These are phyloP conservation scores for Botrytis fabae DNA, from an alignment of 2,329 filamentous ascomycete species.

Conservation along the genomic window DNA sequence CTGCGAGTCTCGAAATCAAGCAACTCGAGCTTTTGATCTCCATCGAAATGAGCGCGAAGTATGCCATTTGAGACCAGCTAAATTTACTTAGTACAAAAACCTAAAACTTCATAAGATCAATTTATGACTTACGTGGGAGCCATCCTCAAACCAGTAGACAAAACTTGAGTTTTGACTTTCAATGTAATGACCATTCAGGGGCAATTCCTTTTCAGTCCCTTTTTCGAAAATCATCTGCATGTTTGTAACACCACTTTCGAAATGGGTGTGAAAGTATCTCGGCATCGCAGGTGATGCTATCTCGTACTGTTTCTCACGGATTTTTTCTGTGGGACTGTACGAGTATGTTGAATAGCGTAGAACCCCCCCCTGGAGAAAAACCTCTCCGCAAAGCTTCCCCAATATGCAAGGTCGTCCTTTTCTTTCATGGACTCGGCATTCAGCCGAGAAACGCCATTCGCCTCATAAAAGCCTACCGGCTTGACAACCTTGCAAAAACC, in stretches of 20 bases:
- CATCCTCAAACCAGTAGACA: constrained; percentile 85
- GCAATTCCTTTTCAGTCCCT: constrained; percentile 55
- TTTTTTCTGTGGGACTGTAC: constrained; percentile 51
- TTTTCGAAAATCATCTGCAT: constrained; percentile 85
- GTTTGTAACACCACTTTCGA: constrained; percentile 79
- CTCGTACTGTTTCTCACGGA: constrained; percentile 77
- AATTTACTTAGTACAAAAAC: constrained; percentile 35
- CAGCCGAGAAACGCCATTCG: constrained; percentile 29
- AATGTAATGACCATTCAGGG: constrained; percentile 68
- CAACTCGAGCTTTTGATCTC: constrained; percentile 76
- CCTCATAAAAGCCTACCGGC: constrained; percentile 34
- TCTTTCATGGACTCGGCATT: constrained; percentile 54
- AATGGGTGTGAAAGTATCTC: constrained; percentile 87
- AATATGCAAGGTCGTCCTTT: constrained; percentile 70
- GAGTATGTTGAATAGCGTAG: constrained; percentile 69
- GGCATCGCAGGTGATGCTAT: constrained; percentile 79
- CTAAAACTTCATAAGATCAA: background rate
- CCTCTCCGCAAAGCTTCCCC: constrained; percentile 74
- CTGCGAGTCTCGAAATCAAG: constrained; percentile 76
- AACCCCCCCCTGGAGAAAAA: constrained; percentile 81
- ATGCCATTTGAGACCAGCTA: constrained; percentile 77
- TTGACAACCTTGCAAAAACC: constrained; percentile 52
- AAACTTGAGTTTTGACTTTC: constrained; percentile 76
- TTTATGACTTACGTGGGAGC: constrained; percentile 68
- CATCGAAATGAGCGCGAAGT: constrained; percentile 77